Percentiles rank a stretch among this genome's conserved stretches.
Evolutionary conservation across 768 basidiomycete species (phyloP).

Genomic region (Clathrus columnatus): DNA sequence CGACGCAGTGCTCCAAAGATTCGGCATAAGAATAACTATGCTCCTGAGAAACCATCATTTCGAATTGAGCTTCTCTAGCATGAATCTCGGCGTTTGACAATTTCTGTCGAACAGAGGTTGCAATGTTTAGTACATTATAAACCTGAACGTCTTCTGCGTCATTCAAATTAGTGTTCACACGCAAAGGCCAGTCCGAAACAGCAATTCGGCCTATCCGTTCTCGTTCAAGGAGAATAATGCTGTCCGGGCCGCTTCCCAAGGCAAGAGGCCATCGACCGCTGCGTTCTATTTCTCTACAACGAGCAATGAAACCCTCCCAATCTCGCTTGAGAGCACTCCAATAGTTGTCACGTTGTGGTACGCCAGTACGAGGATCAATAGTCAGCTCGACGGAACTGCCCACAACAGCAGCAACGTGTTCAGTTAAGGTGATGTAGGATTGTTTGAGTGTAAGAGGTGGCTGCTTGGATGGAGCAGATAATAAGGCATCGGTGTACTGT

Average conservation of each 20-base stretch:
- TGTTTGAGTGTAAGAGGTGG: conserved; percentile 48
- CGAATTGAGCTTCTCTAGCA: conserved; percentile 47
- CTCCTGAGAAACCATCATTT: conserved; percentile 67
- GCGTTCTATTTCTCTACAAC: conserved; percentile 85
- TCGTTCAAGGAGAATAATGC: conserved; percentile 61
- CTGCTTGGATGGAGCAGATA: conserved; percentile 54
- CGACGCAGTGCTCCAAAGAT: conserved; percentile 18
- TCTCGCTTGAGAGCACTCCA: conserved; percentile 82
- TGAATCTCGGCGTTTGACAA: conserved; percentile 51
- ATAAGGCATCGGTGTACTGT: conserved; percentile 68
- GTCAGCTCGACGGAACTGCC: conserved; percentile 75
- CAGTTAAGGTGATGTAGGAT: conserved; percentile 57
- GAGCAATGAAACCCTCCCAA: conserved; percentile 93
- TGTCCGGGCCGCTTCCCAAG: conserved; percentile 40
- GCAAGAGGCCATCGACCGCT: conserved; percentile 73
- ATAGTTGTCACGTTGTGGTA: conserved; percentile 66
- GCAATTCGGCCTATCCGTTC: conserved; percentile 64
- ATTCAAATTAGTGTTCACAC: conserved; percentile 42
- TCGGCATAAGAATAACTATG: conserved; percentile 71
- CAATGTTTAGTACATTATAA: conserved; percentile 47
- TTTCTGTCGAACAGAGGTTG: conserved; percentile 55
- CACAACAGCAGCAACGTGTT: conserved; percentile 76
- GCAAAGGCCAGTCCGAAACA: conserved; percentile 58
- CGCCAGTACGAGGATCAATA: conserved; percentile 70
- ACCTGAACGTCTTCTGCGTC: conserved; percentile 18